These are phyloP conservation scores for Baudoinia panamericana DNA, from an alignment of 495 filamentous ascomycete genomes.

Conservation along the genomic window DNA sequence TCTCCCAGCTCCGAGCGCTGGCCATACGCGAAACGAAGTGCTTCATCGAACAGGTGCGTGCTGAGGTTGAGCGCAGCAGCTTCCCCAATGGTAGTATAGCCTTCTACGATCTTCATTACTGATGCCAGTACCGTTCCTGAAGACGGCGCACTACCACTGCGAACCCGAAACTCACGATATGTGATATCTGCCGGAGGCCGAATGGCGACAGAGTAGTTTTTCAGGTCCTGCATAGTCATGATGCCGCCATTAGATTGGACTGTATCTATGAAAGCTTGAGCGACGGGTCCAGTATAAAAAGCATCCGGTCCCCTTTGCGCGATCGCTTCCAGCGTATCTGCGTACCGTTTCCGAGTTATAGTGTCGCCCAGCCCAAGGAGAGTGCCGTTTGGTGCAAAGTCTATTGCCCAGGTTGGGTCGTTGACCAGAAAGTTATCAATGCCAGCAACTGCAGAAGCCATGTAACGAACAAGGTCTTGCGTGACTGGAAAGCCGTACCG, in stretches of 20 bases:
- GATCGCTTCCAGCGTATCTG: constrained; percentile 62
- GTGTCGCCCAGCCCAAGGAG: constrained; percentile 56
- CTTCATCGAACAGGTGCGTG: constrained; percentile 71
- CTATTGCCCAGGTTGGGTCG: constrained; percentile 66
- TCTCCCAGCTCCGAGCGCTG: constrained; percentile 61
- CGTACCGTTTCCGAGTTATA: constrained; percentile 67
- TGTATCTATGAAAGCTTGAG: constrained; percentile 57
- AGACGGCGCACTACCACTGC: constrained; percentile 54
- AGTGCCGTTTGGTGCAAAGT: constrained; percentile 75
- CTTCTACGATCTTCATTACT: constrained; percentile 64
- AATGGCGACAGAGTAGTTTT: constrained; percentile 50
- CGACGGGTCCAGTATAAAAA: constrained; percentile 64
- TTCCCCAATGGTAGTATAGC: constrained; percentile 48
- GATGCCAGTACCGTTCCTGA: constrained; percentile 60
- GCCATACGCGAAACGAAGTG: constrained; percentile 77
- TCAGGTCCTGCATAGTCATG: constrained; percentile 69
- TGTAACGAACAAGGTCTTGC: constrained; percentile 57
- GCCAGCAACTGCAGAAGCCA: constrained; percentile 33
- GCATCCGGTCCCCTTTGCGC: constrained; percentile 53
- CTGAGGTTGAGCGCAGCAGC: constrained; percentile 44
- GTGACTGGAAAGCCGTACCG: constrained; percentile 60
- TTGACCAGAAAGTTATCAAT: constrained; percentile 49
- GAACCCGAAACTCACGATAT: constrained; percentile 55
- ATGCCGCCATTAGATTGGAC: constrained; percentile 56
- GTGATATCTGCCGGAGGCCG: constrained; percentile 49